phyloP scores from a whole-genome alignment of 2,329 filamentous ascomycete genomes.

The Canariomyces notabilis region DNA sequence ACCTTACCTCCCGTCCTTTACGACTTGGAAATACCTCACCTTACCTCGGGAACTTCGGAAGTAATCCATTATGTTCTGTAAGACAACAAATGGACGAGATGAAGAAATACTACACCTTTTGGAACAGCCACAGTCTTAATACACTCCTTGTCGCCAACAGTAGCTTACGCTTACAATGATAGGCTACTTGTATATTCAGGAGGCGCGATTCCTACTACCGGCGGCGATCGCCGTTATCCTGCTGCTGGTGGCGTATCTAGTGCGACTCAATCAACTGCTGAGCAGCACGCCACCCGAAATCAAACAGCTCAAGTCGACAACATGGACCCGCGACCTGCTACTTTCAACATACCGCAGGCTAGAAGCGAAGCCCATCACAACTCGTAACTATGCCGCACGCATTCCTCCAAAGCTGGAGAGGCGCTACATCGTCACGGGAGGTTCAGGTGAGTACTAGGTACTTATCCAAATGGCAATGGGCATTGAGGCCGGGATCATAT shows the following conservation, averaged over 20 bases:
- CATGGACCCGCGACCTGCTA: slow-evolving; percentile 36
- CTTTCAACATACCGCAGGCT: slow-evolving; percentile 31
- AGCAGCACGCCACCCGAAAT: slow-evolving; percentile 34
- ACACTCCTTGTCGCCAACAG: too few species aligned
- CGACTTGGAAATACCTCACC: too few species aligned
- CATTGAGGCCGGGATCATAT: background rate
- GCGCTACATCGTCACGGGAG: slow-evolving; percentile 42
- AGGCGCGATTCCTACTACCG: too few species aligned
- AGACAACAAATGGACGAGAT: too few species aligned
- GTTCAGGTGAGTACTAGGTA: slow-evolving; percentile 35
- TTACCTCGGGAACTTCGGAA: too few species aligned
- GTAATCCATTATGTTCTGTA: too few species aligned
- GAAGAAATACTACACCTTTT: too few species aligned
- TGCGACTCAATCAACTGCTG: slow-evolving; percentile 35
- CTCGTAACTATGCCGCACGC: slow-evolving; percentile 26
- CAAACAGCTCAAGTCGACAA: slow-evolving; percentile 27
- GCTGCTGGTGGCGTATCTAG: slow-evolving; percentile 13
- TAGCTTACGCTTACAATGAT: too few species aligned
- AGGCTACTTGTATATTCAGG: too few species aligned
- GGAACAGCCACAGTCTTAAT: too few species aligned
- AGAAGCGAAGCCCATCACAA: slow-evolving; percentile 34
- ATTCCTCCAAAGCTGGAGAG: slow-evolving; percentile 38
- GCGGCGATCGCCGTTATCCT: background rate
- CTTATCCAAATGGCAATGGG: background rate
- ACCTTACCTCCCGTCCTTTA: too few species aligned